Evolutionary conservation across 1,284 basidiomycete species (phyloP).

Genomic region (Phellinidium pouzarii): DNA sequence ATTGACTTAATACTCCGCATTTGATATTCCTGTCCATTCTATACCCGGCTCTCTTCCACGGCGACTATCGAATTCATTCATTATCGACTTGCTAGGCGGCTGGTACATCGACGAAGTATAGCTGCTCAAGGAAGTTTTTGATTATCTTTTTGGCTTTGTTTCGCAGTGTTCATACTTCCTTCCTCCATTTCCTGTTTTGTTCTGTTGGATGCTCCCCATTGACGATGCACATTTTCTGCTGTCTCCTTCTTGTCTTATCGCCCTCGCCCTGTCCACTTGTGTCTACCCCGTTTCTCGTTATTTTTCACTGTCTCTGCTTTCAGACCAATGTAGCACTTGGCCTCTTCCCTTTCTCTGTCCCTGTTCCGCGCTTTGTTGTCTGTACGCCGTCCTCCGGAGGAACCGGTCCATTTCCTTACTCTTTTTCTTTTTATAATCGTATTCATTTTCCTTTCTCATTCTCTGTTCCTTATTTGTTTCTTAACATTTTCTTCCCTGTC

Average conservation of each 20-base stretch:
- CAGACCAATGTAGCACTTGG: constrained; percentile 5
- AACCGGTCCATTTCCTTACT: background rate
- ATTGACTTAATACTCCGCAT: background rate
- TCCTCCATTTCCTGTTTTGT: background rate
- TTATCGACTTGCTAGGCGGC: background rate
- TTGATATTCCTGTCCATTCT: background rate
- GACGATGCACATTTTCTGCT: background rate
- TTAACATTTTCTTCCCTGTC: constrained; percentile 4
- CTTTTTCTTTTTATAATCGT: constrained; percentile 1
- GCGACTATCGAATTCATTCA: background rate
- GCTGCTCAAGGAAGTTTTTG: background rate
- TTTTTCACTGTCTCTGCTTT: background rate
- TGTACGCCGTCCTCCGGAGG: constrained; percentile 8
- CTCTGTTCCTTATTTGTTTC: background rate
- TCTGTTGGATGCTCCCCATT: too few relatives aligned
- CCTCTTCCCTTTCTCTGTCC: background rate
- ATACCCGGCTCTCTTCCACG: background rate
- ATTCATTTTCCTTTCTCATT: background rate
- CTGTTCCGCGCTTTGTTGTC: constrained; percentile 1
- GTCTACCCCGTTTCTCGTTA: too few relatives aligned
- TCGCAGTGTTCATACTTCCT: background rate
- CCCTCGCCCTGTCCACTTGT: too few relatives aligned
- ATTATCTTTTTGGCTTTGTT: background rate
- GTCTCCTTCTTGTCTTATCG: background rate
- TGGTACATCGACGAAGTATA: background rate